Evolutionary conservation across 208 protist genomes (phyloP).

Genomic region (Zelonia costaricensis): DNA sequence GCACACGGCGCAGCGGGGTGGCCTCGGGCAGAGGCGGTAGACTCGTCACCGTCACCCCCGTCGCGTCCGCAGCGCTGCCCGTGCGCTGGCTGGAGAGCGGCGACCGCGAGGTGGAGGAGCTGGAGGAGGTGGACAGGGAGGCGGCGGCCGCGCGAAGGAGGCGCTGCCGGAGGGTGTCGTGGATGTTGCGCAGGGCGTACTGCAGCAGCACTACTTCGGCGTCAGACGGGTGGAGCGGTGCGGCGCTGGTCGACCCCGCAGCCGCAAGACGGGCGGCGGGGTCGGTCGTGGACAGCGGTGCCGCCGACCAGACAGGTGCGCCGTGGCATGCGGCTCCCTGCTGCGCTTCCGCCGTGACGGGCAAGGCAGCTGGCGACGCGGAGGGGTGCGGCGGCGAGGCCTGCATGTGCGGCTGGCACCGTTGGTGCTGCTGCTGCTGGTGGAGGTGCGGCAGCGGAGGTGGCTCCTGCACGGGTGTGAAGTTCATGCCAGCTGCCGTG

Average conservation of each 20-base stretch:
- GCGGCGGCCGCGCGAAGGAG: slow-evolving; percentile 26
- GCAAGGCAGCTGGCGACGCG: too few relatives aligned
- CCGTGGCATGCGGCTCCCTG: too few relatives aligned
- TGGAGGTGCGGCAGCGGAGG: not conserved
- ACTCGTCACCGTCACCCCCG: slow-evolving; percentile 3
- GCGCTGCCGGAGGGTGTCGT: slow-evolving; percentile 25
- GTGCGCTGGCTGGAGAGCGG: slow-evolving; percentile 1
- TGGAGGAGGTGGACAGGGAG: slow-evolving; percentile 20
- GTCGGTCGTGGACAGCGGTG: too few relatives aligned
- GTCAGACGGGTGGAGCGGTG: slow-evolving; percentile 28
- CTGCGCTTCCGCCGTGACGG: too few relatives aligned
- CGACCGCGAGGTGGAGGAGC: slow-evolving; percentile 13
- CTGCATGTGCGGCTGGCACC: too few relatives aligned
- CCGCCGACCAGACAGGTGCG: too few relatives aligned
- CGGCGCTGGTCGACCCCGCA: too few relatives aligned
- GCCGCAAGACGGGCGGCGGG: too few relatives aligned
- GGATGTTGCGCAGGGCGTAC: slow-evolving; percentile 27
- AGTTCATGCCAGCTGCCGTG: not conserved
- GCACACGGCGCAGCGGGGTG: slow-evolving; percentile 20
- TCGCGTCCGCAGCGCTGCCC: not conserved
- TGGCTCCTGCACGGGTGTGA: not conserved
- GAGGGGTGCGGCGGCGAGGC: too few relatives aligned
- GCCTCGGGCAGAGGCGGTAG: slow-evolving; percentile 20
- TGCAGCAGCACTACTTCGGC: slow-evolving; percentile 38
- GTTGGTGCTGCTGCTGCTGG: too few relatives aligned